Percentiles rank a stretch among this genome's conserved stretches.
Conservation (phyloP, 2,329 filamentous ascomycete species). For the Fusarium euwallaceae region DNA sequence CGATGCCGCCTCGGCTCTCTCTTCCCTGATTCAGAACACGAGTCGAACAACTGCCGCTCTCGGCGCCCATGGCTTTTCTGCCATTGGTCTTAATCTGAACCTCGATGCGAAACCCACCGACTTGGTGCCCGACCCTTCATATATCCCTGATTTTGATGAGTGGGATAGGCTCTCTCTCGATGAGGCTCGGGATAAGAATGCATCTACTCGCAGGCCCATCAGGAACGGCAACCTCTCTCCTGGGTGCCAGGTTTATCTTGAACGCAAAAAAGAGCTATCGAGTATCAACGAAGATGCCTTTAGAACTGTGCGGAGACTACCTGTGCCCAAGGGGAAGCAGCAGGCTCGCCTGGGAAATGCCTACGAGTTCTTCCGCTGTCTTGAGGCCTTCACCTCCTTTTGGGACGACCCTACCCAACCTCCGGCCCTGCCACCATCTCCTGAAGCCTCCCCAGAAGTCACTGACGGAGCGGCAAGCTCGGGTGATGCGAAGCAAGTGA, state of each 20-base stretch:
- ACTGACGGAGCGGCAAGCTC: constrained; percentile 16
- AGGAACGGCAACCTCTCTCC: constrained; percentile 68
- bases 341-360: constrained; percentile 71
- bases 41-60: constrained; percentile 60
- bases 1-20: constrained; percentile 55
- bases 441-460: constrained; percentile 47
- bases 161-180: constrained; percentile 66
- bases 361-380: constrained; percentile 75
- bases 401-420: constrained; percentile 72
- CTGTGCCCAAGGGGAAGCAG: constrained; percentile 65
- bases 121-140: constrained; percentile 67
- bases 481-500: constrained; percentile 24
- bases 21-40: constrained; percentile 65
- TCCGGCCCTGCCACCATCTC: constrained; percentile 49
- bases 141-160: constrained; percentile 65
- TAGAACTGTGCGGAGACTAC: constrained; percentile 71
- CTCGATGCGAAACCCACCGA: constrained; percentile 62
- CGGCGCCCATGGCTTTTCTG: constrained; percentile 64
- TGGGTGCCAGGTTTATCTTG: constrained; percentile 69
- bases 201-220: constrained; percentile 62
- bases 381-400: constrained; percentile 69
- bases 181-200: constrained; percentile 62
- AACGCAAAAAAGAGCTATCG: constrained; percentile 69
- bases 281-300: constrained; percentile 70
- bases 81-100: constrained; percentile 69